Conservation (phyloP, 352 stramenopile genomes). For the Phytophthora meadii region DNA sequence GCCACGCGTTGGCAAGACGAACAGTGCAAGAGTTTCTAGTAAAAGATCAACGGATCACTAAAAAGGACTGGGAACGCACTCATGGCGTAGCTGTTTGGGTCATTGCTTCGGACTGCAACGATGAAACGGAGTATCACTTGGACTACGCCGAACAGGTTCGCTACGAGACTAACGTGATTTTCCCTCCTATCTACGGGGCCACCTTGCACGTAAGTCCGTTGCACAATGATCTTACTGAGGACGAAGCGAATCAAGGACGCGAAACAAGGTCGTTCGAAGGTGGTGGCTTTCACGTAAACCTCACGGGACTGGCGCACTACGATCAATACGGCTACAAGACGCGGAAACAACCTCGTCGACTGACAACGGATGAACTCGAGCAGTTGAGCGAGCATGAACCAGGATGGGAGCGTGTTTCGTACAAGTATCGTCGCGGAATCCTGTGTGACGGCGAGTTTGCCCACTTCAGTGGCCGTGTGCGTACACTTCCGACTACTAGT, state of each 20-base stretch:
- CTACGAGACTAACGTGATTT: conserved; percentile 76
- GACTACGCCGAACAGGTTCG: conserved; percentile 79
- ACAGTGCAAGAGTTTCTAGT: conserved; percentile 70
- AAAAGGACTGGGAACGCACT: conserved; percentile 43
- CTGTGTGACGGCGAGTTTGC: conserved; percentile 75
- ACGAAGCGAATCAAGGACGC: conserved; percentile 3
- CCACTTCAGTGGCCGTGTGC: conserved; percentile 73
- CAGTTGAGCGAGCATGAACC: conserved; percentile 25
- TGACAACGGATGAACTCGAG: conserved; percentile 63
- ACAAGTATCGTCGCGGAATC: conserved; percentile 66
- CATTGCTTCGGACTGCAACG: conserved; percentile 65
- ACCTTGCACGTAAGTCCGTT: conserved; percentile 79
- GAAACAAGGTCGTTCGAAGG: conserved; percentile 43
- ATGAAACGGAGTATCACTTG: conserved; percentile 76
- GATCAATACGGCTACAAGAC: conserved; percentile 74
- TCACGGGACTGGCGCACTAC: conserved; percentile 62
- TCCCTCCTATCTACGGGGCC: conserved; percentile 75
- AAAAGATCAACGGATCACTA: conserved; percentile 26
- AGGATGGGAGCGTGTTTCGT: conserved; percentile 56
- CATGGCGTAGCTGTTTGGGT: conserved; percentile 75
- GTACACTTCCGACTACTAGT: conserved; percentile 23
- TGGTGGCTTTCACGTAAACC: conserved; percentile 69
- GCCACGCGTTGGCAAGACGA: conserved; percentile 46
- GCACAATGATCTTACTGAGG: conserved; percentile 4
- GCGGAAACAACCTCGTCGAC: conserved; percentile 38